Evolutionary conservation across 371 early-diverging fungal species (phyloP), one percentile per base, ranked within the genome.

Genomic region (Circinella minor): DNA sequence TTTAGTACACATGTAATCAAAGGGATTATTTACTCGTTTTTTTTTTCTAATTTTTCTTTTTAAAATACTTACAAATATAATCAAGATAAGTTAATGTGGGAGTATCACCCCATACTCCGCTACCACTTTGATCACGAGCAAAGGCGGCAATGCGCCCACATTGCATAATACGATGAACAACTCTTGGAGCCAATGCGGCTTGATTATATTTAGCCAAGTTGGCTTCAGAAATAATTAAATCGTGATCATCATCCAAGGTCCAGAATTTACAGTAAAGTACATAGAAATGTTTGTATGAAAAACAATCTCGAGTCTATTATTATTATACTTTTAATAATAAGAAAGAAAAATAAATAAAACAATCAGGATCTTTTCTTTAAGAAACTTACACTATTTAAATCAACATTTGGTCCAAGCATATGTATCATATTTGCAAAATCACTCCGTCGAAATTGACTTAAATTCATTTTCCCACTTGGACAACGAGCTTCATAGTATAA

Each of bases 241-340:
- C 93, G 54, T 92, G 92, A 66, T 95, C 91, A 36, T 81, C 76
- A 76, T 95, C 96, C 55, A 97, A 81, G 55, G 95, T 93, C 92
- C 93, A 96, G 76, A 98, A 96, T 78, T 94, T 96, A 86, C 96
- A 97, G 73, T 95, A 98, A 4, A 98, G 86, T 15, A 98, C 98
- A 79, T 96, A 98, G 72, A 96, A 98, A 74, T 98, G 96, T 75
- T 96, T 95, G 82, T 98, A 98, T 8, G 96, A 96, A 74, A 98
- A 96, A 83, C 84, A 81, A 79, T 91, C 81, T 55, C 87, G 84
- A 0, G 88, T 86, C 43, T 65, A 67, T 15, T 27, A 27, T 27
- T 27, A 27, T 27, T 27, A 27, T 27, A 27, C 27, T 27, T 27
- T 27, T 27, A 15, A 64, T 38, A 17, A 18, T 20, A 36, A 38